Percentiles rank a stretch among this genome's conserved stretches.
Conservation (phyloP, 2,329 filamentous ascomycete species). For the Achaetomium macrosporum region DNA sequence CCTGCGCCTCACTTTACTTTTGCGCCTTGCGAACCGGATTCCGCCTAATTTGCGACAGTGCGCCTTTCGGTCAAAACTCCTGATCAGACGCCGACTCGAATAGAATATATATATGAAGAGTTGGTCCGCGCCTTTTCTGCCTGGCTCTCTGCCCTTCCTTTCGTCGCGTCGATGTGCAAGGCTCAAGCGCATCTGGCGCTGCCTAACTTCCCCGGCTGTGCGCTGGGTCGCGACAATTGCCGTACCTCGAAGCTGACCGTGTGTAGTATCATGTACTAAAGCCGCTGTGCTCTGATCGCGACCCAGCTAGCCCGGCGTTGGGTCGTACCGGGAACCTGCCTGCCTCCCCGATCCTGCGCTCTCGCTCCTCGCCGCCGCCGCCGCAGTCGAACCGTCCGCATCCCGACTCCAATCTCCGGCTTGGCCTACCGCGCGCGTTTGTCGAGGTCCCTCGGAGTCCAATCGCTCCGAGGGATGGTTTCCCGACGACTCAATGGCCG, state of each 20-base stretch:
- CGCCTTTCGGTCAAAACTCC: conserved; percentile 14
- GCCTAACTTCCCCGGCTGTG: conserved; percentile 15
- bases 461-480: conserved; percentile 30
- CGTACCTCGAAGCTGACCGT: conserved; percentile 14
- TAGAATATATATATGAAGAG: conserved; percentile 19
- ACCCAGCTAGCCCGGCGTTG: conserved; percentile 24
- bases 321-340: conserved; percentile 17
- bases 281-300: conserved; percentile 25
- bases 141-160: conserved; percentile 3
- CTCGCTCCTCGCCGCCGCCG: background rate
- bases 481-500: conserved; percentile 44
- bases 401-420: conserved; percentile 9
- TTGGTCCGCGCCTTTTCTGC: conserved; percentile 15
- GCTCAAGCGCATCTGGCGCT: background rate
- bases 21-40: conserved; percentile 6
- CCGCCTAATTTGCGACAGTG: conserved; percentile 8
- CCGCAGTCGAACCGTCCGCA: background rate
- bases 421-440: conserved; percentile 8
- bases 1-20: conserved; percentile 25
- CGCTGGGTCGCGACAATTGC: conserved; percentile 10
- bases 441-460: background rate
- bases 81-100: background rate
- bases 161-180: conserved; percentile 1
- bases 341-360: conserved; percentile 4
- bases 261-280: conserved; percentile 36